Evolutionary conservation across 495 filamentous ascomycete species (phyloP).

Genomic region (Letharia lupina): DNA sequence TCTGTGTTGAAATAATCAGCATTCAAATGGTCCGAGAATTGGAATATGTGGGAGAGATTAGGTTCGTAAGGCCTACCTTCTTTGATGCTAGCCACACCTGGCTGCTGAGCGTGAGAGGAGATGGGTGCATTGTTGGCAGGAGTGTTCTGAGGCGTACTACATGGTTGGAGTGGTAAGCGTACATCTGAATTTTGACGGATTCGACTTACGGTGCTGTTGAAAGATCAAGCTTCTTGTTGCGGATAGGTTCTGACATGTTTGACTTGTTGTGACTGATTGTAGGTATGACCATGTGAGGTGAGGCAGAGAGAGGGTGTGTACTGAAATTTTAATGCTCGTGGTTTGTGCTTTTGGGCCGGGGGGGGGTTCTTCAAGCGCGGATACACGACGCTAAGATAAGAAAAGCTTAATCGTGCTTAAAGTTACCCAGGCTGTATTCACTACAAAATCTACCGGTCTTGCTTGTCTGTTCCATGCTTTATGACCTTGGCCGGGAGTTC

Average conservation of each 20-base stretch:
- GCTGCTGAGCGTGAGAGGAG: slow-evolving; percentile 93
- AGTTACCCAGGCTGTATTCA: background rate
- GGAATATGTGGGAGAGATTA: background rate
- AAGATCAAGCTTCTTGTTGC: slow-evolving; percentile 79
- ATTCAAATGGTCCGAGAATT: slow-evolving; percentile 6
- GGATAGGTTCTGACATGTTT: slow-evolving; percentile 83
- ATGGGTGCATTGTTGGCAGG: slow-evolving; percentile 92
- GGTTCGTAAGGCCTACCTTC: slow-evolving; percentile 61
- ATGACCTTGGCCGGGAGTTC: background rate
- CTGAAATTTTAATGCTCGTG: slow-evolving; percentile 7
- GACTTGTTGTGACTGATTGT: slow-evolving; percentile 27
- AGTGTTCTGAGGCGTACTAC: slow-evolving; percentile 91
- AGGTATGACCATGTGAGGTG: slow-evolving; percentile 25
- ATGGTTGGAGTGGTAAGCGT: slow-evolving; percentile 9
- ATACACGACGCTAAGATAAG: slow-evolving; percentile 8
- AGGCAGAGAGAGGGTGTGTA: slow-evolving; percentile 22
- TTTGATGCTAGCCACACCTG: slow-evolving; percentile 88
- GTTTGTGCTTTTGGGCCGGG: background rate
- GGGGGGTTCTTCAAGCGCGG: background rate
- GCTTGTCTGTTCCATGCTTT: no score
- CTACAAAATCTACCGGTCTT: no score
- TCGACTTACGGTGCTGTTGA: slow-evolving; percentile 70
- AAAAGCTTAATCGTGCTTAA: background rate
- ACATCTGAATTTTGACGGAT: background rate
- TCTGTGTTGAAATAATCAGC: slow-evolving; percentile 46